Base-by-base conservation (phyloP, 2,329 filamentous ascomycete species). In the Aspergillus ochraceus region DNA sequence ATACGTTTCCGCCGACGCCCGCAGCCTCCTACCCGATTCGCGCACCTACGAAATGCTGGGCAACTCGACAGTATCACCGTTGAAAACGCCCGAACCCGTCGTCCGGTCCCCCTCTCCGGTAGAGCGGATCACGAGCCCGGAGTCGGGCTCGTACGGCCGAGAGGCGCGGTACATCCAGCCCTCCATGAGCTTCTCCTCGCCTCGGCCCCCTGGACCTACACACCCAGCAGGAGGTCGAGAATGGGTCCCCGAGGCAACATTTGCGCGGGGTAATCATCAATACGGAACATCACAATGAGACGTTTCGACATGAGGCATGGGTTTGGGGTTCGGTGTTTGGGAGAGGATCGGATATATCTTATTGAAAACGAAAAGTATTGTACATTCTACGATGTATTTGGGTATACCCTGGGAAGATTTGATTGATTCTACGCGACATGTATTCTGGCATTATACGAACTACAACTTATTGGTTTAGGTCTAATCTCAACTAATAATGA, bases 1-100 rank as follows among this genome's bases (percentile, higher is more conserved):
- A 74, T 98, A 97, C 69, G 90, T 97, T 64, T 96, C 91, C 45
- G 88, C 90, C 50, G 94, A 97, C 72, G 92, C 92, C 51, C 84
- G 85, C 67, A 82, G 86, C 60, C 75, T 83, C 60, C 87, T 87
- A 64, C 83, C 85, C 74, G 86, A 88, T 68, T 82, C 81, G 73
- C 85, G 86, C 79, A 86, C 88, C 75, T 93, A 93, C 81, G 90
- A 93, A 82, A 92, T 93, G 90, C 87, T 93, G 50, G 74, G 66
- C 19, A 68, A 61, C 45, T 59, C 69, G 3, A 66, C 56, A 10
- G 42, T 63, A 20, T 60, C 61, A 2, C 57, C 60, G 1, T 58
- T 65, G 46, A 79, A 75, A 60, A 70, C 70, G 14, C 75, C 76
- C 1, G 75, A 76, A 47, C 69, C 72, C 1, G 61, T 66, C 50